phyloP scores from a whole-genome alignment of 495 filamentous ascomycete species.

The Podospora conica region DNA sequence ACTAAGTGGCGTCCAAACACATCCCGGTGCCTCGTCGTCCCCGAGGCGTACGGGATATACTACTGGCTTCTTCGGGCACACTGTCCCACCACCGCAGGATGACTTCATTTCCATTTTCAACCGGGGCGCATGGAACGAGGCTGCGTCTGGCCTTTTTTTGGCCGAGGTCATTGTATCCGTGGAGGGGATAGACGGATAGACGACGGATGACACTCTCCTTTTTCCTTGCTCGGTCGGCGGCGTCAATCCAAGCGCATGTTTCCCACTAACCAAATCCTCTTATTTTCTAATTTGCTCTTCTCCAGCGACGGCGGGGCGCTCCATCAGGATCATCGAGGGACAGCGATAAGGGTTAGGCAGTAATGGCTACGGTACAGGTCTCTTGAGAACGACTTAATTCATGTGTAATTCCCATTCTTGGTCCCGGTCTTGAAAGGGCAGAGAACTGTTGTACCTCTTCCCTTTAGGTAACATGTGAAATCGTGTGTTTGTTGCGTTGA shows the following conservation, averaged over 20 bases:
- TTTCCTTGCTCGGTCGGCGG: too few relatives aligned
- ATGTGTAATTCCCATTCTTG: not conserved
- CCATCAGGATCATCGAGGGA: not conserved
- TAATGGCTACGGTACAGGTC: not conserved
- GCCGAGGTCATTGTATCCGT: not conserved
- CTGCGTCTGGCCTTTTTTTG: not conserved
- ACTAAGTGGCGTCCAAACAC: not conserved
- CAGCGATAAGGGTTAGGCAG: not conserved
- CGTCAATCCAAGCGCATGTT: too few relatives aligned
- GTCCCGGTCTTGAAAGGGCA: too few relatives aligned
- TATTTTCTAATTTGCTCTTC: not conserved
- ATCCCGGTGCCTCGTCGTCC: not conserved
- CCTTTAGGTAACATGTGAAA: not conserved
- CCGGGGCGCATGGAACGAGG: not conserved
- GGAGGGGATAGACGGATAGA: not conserved
- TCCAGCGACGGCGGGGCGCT: not conserved
- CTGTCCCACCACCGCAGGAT: not conserved
- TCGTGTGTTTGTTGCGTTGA: not conserved
- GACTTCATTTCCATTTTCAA: not conserved
- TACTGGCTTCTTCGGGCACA: not conserved
- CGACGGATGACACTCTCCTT: not conserved
- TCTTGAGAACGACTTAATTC: not conserved
- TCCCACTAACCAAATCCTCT: not conserved
- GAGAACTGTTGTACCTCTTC: too few relatives aligned
- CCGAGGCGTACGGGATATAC: not conserved